A percentile compares a stretch with the other conserved stretches of the same genome.
Conservation (phyloP, 768 basidiomycete species). For the Paxillus involutus region DNA sequence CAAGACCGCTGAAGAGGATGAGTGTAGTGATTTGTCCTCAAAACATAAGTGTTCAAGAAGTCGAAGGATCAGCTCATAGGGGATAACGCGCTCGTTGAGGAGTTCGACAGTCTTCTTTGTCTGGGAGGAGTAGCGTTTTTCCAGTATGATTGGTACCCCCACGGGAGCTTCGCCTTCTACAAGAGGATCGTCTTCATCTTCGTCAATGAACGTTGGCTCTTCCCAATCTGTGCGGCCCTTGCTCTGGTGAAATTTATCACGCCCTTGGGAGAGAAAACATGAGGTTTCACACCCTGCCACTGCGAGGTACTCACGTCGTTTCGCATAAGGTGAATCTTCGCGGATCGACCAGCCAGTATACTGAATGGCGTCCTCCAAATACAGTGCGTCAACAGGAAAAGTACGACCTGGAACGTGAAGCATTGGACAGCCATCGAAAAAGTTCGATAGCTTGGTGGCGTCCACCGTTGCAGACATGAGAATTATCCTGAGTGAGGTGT, state of each 20-base stretch:
- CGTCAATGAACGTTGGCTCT: slow-evolving; percentile 60
- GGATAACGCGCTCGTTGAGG: slow-evolving; percentile 85
- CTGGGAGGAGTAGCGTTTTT: slow-evolving; percentile 75
- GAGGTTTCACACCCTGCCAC: neutral
- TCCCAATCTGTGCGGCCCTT: slow-evolving; percentile 75
- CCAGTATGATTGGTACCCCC: slow-evolving; percentile 48
- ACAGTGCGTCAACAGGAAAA: slow-evolving; percentile 85
- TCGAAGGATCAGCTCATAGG: slow-evolving; percentile 85
- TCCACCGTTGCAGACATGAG: slow-evolving; percentile 98
- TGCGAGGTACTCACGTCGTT: slow-evolving; percentile 49
- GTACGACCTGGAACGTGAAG: slow-evolving; percentile 92
- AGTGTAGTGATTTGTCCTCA: slow-evolving; percentile 46
- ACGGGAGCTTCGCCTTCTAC: slow-evolving; percentile 15
- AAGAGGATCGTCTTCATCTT: slow-evolving; percentile 63
- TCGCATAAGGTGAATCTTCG: slow-evolving; percentile 80
- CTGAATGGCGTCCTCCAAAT: slow-evolving; percentile 90
- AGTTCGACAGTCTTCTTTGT: slow-evolving; percentile 81
- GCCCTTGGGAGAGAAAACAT: slow-evolving; percentile 38
- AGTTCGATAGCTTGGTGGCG: slow-evolving; percentile 83
- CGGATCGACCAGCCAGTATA: slow-evolving; percentile 74
- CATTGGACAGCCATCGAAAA: slow-evolving; percentile 84
- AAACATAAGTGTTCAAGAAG: slow-evolving; percentile 85
- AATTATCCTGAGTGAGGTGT: slow-evolving; percentile 58
- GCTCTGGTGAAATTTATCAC: slow-evolving; percentile 61
- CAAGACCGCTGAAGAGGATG: slow-evolving; percentile 78